Evolutionary conservation across 805 yeast genomes (phyloP), one percentile per base, ranked within the genome.

Genomic region (Pichia manshurica): DNA sequence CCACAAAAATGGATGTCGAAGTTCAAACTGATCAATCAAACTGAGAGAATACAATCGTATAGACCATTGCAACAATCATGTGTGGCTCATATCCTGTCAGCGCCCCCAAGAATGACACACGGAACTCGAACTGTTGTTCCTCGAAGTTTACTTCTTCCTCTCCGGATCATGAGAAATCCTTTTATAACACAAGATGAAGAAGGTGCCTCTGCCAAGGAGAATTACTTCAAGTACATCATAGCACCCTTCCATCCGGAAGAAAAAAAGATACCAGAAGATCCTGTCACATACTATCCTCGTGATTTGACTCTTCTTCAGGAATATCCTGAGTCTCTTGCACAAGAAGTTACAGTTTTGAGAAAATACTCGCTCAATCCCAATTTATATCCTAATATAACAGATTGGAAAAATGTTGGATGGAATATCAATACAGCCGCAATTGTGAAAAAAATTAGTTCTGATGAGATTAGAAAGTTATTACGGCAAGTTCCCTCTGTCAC

Each of bases 41-140:
- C 41, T 5, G 45, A 54, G 17, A 42, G 63, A 39, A 38, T 62
- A 2, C 54, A 56, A 15, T 34, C 56, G 0, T 62, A 63, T 41
- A 53, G 47, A 12, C 49, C 50, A 10, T 45, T 72, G 4, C 45
- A 60, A 1, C 32, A 53, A 1, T 74, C 75, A 43, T 49, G 68
- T 2, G 71, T 66, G 55, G 77, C 75, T 0, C 51, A 58, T 5
- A 16, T 68, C 1, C 53, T 78, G 8, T 60, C 71, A 0, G 67
- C 79, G 0, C 76, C 78, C 1, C 60, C 70, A 15, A 62, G 82
- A 50, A 60, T 62, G 54, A 76, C 74, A 15, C 55, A 65, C 12
- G 35, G 60, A 0, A 57, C 73, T 0, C 59, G 72, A 34, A 48
- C 64, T 0, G 62, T 63, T 10, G 52, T 70, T 5, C 81, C 81